Base-by-base conservation (phyloP, 305 asterid species). In the Nicotiana rustica region DNA sequence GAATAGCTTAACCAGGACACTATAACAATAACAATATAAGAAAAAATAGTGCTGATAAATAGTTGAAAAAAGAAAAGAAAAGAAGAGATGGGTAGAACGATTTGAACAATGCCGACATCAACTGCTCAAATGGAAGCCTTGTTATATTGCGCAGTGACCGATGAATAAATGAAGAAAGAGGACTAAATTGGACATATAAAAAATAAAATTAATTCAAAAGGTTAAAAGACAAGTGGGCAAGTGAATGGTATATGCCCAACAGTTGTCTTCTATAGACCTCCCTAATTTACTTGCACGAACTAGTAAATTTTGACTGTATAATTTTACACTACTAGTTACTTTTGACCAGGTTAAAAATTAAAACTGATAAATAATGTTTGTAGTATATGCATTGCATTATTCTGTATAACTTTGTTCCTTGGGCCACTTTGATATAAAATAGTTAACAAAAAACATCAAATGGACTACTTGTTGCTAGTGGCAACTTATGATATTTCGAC, bases 141-240 rank as follows among this genome's bases (percentile, higher is more conserved):
- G 47, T 38, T 38, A 5, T 38, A 9, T 38, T 25, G 25, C 25
- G 25, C 25, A 25, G 25, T 25, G 77, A 18, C n/a, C n/a, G 10
- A 10, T 38, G 18, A 36, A 18, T 41, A 70, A 69, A 18, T 69
- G 31, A 18, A 57, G 18, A 35, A 67, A 47, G 7, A 67, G 52
- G 75, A 67, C 49, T 33, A 67, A 15, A 31, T 67, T 33, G 73
- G 49, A 33, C 49, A 13, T 66, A 66, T 67, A 13, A 33, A 21
- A n/a, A 38, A 10, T 4, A 69, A 69, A 18, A 69, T n/a, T 18
- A 4, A 69, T 4, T 70, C 59, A 18, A 41, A 21, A 71, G 13
- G 21, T 47, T 71, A 44, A 71, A 47, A 71, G 61, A 71, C 79
- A 71, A 71, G 78, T 21, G 38, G 38, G 4, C 61, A 19, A 71